These are phyloP conservation scores for Metschnikowia arizonensis DNA, from an alignment of 805 yeast species.

Conservation along the genomic window DNA sequence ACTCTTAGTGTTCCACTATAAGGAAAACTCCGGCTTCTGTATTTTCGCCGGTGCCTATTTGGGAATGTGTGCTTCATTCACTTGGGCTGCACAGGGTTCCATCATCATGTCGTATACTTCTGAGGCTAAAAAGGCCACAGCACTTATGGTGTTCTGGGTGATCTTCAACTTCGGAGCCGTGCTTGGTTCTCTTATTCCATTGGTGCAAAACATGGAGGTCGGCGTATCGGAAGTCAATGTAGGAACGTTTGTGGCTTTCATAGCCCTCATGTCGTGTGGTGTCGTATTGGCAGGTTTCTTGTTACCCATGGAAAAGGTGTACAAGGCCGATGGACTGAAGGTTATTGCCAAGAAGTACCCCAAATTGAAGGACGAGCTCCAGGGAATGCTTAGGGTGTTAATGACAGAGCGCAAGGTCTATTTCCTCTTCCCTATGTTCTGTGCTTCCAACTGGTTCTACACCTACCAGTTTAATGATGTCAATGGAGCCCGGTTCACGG, in stretches of 20 bases:
- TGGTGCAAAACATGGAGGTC: conserved; percentile 46
- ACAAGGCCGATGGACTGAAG: conserved; percentile 46
- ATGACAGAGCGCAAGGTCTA: conserved; percentile 42
- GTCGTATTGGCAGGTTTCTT: conserved; percentile 40
- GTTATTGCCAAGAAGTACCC: conserved; percentile 46
- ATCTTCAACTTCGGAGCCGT: conserved; percentile 62
- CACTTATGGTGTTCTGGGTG: conserved; percentile 55
- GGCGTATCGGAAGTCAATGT: conserved; percentile 33
- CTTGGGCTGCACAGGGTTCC: conserved; percentile 60
- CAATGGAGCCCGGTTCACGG: conserved; percentile 52
- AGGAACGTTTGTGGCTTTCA: conserved; percentile 53
- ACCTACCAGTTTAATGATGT: conserved; percentile 60
- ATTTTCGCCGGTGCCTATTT: conserved; percentile 55
- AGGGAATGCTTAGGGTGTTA: conserved; percentile 37
- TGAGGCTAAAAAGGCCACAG: conserved; percentile 50
- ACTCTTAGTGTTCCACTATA: conserved; percentile 45
- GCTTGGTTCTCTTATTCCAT: conserved; percentile 55
- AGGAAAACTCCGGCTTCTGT: conserved; percentile 46
- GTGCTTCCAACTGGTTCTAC: conserved; percentile 63
- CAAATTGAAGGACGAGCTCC: conserved; percentile 42
- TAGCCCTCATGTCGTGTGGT: conserved; percentile 49
- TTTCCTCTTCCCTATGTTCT: conserved; percentile 56
- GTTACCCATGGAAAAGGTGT: conserved; percentile 48
- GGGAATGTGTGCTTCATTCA: conserved; percentile 51
- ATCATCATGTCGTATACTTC: conserved; percentile 56